Evolutionary conservation across 2,329 filamentous ascomycete species (phyloP), one percentile per base, ranked within the genome.

Genomic region (Dothideomycetidae sp.): DNA sequence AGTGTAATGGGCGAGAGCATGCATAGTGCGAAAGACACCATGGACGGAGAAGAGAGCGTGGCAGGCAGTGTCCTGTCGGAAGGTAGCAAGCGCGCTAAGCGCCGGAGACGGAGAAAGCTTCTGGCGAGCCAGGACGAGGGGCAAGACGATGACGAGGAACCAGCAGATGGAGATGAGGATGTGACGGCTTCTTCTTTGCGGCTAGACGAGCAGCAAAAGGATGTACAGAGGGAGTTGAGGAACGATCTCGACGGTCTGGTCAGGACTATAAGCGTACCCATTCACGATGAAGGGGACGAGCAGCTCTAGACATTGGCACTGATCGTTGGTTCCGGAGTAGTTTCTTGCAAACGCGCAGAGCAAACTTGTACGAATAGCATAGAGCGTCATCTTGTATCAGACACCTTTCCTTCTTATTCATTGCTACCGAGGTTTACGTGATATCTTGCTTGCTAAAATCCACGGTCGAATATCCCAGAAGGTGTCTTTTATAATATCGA

Each of bases 401-500:
- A n/a, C n/a, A n/a, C n/a, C n/a, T n/a, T n/a, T n/a, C n/a, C n/a
- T n/a, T n/a, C n/a, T n/a, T n/a, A n/a, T n/a, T n/a, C n/a, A n/a
- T n/a, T n/a, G n/a, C n/a, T n/a, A 4, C 9, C 29, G n/a, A 26
- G 21, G 12, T 4, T 21, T 28, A 32, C 34, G 23, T 34, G 14
- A 10, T 19, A 17, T 34, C 34, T 30, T 19, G 39, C 31, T 31
- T 9, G 41, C 41, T 33, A 45, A 21, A 7, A 45, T 42, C 38
- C 29, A 96, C 2, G 86, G 85, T 53, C 86, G 69, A 50, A 69
- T 70, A 45, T 83, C 70, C 90, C 90, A 98, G 54, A 98, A 98
- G 3, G 83, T 81, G 57, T 96, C 83, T 50, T 81, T 85, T 59
- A 98, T 96, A 50, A 98, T 81, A 60, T 98, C 90, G 42, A 90